phyloP scores from a whole-genome alignment of 1,284 basidiomycete genomes.

The Cutaneotrichosporon sp. region DNA sequence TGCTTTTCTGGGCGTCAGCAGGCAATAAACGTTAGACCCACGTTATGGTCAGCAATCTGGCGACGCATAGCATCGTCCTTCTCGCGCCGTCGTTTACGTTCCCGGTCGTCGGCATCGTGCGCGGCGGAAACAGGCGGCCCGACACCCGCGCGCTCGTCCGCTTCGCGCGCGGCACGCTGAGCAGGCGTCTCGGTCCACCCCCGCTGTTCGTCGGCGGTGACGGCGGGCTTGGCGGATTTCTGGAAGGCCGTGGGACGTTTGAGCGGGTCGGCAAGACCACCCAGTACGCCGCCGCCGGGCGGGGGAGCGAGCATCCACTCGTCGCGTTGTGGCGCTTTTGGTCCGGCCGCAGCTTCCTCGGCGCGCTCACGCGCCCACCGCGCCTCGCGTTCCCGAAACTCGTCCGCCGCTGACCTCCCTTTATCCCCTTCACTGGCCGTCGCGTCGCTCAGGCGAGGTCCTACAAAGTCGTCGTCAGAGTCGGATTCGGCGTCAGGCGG shows the following conservation, averaged over 20 bases:
- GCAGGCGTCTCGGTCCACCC: conserved; percentile 92
- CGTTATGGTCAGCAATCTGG: conserved; percentile 74
- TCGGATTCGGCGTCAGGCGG: conserved; percentile 10
- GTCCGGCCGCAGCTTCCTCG: conserved; percentile 55
- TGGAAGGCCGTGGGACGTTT: conserved; percentile 56
- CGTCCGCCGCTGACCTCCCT: conserved; percentile 55
- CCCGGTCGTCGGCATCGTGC: conserved; percentile 60
- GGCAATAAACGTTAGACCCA: conserved; percentile 45
- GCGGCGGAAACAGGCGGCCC: conserved; percentile 51
- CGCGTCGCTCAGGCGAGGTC: conserved; percentile 17
- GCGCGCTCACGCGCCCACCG: conserved; percentile 48
- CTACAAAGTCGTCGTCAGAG: conserved; percentile 32
- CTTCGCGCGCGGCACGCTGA: conserved; percentile 73
- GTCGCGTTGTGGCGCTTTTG: conserved; percentile 52
- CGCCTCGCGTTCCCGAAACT: conserved; percentile 70
- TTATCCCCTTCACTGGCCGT: not conserved
- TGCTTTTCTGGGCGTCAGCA: conserved; percentile 53
- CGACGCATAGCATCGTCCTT: conserved; percentile 63
- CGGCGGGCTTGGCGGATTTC: conserved; percentile 39
- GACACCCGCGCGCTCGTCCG: conserved; percentile 79
- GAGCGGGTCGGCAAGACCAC: conserved; percentile 56
- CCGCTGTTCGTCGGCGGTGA: conserved; percentile 51
- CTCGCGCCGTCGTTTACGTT: conserved; percentile 63
- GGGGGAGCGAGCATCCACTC: conserved; percentile 96
- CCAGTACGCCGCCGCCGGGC: conserved; percentile 56